phyloP scores from a whole-genome alignment of 179 eudicot genomes.

The Silene vulgaris region DNA sequence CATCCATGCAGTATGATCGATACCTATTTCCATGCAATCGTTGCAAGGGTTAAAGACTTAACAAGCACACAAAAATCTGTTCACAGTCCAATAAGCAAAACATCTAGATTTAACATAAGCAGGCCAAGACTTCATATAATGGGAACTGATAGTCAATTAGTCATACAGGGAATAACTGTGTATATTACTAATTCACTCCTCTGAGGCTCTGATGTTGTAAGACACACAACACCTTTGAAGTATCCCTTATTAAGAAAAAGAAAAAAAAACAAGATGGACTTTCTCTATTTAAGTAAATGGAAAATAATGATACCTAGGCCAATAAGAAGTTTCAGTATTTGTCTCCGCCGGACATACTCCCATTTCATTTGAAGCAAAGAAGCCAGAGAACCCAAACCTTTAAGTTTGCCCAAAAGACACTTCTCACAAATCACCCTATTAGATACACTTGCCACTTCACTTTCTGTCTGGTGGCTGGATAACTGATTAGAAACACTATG shows the following conservation, averaged over 20 bases:
- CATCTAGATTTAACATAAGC: neutral
- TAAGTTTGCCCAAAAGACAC: constrained; percentile 44
- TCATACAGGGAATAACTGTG: neutral
- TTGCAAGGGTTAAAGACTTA: constrained; percentile 2
- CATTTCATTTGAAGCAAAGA: constrained; percentile 51
- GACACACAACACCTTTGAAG: constrained; percentile 2
- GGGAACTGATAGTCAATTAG: neutral
- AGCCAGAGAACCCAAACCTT: constrained; percentile 35
- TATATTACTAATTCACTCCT: no score
- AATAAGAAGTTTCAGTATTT: constrained; percentile 47
- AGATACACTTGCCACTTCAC: constrained; percentile 30
- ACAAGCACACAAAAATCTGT: neutral
- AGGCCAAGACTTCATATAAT: neutral
- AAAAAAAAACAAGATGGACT: neutral
- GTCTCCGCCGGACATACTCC: constrained; percentile 71
- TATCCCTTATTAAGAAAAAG: neutral
- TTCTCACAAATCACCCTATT: constrained; percentile 55
- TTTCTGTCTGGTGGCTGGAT: constrained; percentile 23
- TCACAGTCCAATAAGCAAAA: neutral
- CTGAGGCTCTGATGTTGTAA: neutral
- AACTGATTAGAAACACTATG: constrained; percentile 22
- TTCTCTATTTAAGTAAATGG: neutral
- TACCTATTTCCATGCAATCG: constrained; percentile 1
- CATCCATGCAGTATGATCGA: neutral
- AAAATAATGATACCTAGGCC: constrained; percentile 53